A percentile compares a stretch with the other conserved stretches of the same genome.
Conservation (phyloP, 345 rosid species). For the Theobroma cacao region DNA sequence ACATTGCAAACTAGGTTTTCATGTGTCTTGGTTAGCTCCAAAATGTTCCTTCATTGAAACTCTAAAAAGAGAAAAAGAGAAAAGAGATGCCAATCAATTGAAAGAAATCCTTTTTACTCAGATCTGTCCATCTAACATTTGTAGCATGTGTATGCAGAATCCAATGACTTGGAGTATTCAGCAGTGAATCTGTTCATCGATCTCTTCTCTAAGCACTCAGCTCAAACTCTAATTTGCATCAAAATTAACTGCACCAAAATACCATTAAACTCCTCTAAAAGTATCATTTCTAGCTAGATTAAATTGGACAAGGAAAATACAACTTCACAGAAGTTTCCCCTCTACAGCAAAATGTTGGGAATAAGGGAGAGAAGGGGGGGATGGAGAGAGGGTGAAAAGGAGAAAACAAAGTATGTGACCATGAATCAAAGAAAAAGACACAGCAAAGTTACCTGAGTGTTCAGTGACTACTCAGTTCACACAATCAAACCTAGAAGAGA, state of each 20-base stretch:
- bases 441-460: slow-evolving; percentile 15
- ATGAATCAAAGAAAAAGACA: background rate
- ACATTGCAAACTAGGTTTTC: background rate
- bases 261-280: background rate
- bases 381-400: slow-evolving; percentile 3
- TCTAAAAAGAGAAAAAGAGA: background rate
- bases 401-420: background rate
- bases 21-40: background rate
- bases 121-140: background rate
- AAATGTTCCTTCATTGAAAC: background rate
- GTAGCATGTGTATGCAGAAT: background rate
- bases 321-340: slow-evolving; percentile 2
- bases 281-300: background rate
- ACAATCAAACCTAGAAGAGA: slow-evolving; percentile 4
- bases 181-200: no score
- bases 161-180: background rate
- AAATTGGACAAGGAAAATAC: background rate
- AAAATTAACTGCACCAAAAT: background rate
- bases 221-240: background rate
- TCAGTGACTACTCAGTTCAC: background rate
- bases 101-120: background rate
- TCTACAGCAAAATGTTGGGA: background rate
- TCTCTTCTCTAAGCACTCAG: background rate
- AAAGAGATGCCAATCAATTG: background rate
- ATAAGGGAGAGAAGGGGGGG: background rate